A percentile compares a stretch with the other conserved stretches of the same genome.
Conservation (phyloP, 371 early-diverging fungal species). For the Mucor racemosus region DNA sequence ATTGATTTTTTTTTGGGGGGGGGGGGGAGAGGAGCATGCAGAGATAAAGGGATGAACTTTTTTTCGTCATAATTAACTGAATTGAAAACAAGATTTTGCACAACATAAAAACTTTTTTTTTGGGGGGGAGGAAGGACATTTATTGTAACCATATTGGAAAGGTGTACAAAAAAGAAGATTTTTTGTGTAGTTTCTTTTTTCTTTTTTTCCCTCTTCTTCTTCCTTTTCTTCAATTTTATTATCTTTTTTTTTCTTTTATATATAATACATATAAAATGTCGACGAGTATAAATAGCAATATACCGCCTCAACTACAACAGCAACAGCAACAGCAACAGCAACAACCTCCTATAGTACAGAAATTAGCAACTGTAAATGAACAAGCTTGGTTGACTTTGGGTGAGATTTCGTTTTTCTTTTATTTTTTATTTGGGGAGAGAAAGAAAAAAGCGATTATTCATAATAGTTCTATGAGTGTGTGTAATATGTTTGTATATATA, state of each 20-base stretch:
- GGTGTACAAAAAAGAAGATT: constrained; percentile 10
- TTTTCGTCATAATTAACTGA: constrained; percentile 2
- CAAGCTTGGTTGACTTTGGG: constrained; percentile 82
- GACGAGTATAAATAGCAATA: constrained; percentile 1
- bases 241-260: constrained; percentile 22
- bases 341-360: constrained; percentile 53
- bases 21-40: neutral
- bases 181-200: constrained; percentile 15
- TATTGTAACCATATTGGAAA: neutral
- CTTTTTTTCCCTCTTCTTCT: constrained; percentile 15
- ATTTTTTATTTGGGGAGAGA: neutral
- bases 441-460: constrained; percentile 10
- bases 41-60: neutral
- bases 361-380: constrained; percentile 72
- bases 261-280: constrained; percentile 6
- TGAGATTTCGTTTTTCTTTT: constrained; percentile 26
- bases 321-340: constrained; percentile 14
- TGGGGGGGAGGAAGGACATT: constrained; percentile 1
- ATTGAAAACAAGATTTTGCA: constrained; percentile 1
- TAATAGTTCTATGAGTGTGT: neutral
- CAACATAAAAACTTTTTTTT: neutral
- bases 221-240: constrained; percentile 10
- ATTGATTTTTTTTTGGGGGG: neutral
- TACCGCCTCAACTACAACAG: constrained; percentile 1
- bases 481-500: constrained; percentile 10